phyloP scores from a whole-genome alignment of 2,329 filamentous ascomycete genomes.

The Fusarium solani-melongenae region DNA sequence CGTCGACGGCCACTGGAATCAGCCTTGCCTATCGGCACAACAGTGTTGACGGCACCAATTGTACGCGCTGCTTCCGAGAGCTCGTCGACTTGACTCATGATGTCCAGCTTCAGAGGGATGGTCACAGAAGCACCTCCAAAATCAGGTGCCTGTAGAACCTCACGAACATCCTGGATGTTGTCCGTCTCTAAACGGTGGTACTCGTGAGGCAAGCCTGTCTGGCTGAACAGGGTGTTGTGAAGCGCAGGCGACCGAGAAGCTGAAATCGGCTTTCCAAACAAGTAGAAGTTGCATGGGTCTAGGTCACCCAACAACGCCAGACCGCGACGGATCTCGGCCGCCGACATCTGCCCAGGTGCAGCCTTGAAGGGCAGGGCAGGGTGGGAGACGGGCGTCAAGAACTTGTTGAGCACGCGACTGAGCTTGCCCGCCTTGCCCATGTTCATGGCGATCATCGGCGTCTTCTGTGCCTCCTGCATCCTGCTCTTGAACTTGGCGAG shows the following conservation, averaged over 20 bases:
- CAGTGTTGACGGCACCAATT: slow-evolving; percentile 96
- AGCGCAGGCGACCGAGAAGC: slow-evolving; percentile 87
- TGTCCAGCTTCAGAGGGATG: slow-evolving; percentile 91
- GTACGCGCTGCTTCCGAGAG: slow-evolving; percentile 80
- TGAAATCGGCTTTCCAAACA: slow-evolving; percentile 88
- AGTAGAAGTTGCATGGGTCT: slow-evolving; percentile 78
- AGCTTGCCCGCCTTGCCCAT: slow-evolving; percentile 92
- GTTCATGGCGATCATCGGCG: slow-evolving; percentile 94
- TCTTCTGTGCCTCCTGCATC: slow-evolving; percentile 77
- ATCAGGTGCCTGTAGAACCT: slow-evolving; percentile 73
- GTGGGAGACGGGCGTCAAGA: slow-evolving; percentile 95
- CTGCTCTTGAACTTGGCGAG: slow-evolving; percentile 83
- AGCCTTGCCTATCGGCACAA: slow-evolving; percentile 68
- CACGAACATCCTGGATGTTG: slow-evolving; percentile 67
- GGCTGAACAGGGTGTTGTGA: slow-evolving; percentile 85
- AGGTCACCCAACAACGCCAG: slow-evolving; percentile 84
- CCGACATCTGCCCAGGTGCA: slow-evolving; percentile 92
- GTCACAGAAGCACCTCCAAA: slow-evolving; percentile 97
- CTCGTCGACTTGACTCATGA: slow-evolving; percentile 83
- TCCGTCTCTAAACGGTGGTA: slow-evolving; percentile 84
- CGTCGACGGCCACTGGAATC: slow-evolving; percentile 57
- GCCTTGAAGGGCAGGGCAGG: slow-evolving; percentile 90
- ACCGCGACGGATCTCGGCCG: slow-evolving; percentile 84
- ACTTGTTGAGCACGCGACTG: slow-evolving; percentile 88
- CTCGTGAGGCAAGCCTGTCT: slow-evolving; percentile 83